A percentile compares a stretch with the other conserved stretches of the same genome.
Conservation (phyloP, 257 asterid genomes). For the Penstemon barbatus region DNA sequence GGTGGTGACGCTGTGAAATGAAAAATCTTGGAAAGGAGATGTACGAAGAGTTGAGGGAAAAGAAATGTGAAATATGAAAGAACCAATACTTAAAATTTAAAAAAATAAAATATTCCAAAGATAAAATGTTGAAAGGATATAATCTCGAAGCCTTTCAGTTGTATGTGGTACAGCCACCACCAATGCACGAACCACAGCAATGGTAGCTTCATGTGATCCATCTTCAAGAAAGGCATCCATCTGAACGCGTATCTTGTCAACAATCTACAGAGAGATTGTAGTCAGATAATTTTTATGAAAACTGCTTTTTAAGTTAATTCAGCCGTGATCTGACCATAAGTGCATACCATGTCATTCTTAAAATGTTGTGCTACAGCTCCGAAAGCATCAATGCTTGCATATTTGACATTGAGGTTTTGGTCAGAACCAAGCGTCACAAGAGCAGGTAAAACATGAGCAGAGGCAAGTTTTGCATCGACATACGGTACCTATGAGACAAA, state of each 20-base stretch:
- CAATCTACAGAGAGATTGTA: conserved; percentile 54
- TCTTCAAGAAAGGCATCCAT: conserved; percentile 99
- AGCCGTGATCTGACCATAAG: conserved; percentile 23
- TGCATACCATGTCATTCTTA: conserved; percentile 71
- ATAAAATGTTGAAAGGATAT: conserved; percentile 64
- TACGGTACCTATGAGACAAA: conserved; percentile 67
- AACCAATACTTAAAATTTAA: conserved; percentile 16
- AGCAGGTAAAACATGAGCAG: conserved; percentile 91
- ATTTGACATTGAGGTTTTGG: conserved; percentile 86
- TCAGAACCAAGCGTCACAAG: conserved; percentile 98
- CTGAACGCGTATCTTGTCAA: conserved; percentile 94
- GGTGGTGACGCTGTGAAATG: conserved; percentile 67
- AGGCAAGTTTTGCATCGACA: conserved; percentile 79
- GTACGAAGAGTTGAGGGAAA: conserved; percentile 61
- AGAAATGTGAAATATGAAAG: conserved; percentile 7
- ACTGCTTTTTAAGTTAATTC: conserved; percentile 19
- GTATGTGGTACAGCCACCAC: conserved; percentile 90
- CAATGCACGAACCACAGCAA: conserved; percentile 91
- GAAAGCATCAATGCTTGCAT: conserved; percentile 92
- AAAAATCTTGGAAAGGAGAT: conserved; percentile 90
- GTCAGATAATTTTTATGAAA: conserved; percentile 32
- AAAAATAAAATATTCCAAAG: conserved; percentile 15
- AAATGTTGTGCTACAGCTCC: conserved; percentile 97
- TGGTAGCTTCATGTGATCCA: conserved; percentile 95
- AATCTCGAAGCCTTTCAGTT: conserved; percentile 81